Evolutionary conservation across 352 stramenopile genomes (phyloP).

Genomic region (Phytophthora cajani): DNA sequence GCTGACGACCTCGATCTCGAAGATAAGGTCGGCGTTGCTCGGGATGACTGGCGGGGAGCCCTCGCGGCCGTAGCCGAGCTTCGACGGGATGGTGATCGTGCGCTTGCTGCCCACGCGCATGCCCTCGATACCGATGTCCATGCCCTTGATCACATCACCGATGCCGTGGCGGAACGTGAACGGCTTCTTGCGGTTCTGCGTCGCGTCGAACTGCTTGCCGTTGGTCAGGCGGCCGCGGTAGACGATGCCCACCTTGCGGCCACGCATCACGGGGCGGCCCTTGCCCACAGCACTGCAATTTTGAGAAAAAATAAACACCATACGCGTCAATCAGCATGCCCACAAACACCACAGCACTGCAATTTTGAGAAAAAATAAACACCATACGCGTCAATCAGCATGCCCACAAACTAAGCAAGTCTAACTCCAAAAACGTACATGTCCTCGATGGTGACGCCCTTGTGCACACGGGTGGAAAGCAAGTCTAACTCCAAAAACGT

Average conservation of each 20-base stretch:
- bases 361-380: slow-evolving; percentile 14
- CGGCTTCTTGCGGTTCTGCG: slow-evolving; percentile 83
- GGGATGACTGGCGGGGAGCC: slow-evolving; percentile 87
- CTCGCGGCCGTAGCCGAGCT: slow-evolving; percentile 94
- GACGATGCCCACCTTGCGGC: slow-evolving; percentile 82
- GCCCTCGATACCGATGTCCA: slow-evolving; percentile 94
- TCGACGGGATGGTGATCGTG: slow-evolving; percentile 92
- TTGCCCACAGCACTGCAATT: slow-evolving; percentile 71
- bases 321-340: slow-evolving; percentile 12
- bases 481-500: slow-evolving; percentile 25
- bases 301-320: slow-evolving; percentile 9
- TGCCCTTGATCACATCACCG: slow-evolving; percentile 95
- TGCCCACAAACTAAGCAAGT: neutral
- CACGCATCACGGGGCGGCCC: slow-evolving; percentile 58
- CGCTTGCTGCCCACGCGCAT: slow-evolving; percentile 92
- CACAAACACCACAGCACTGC: slow-evolving; percentile 53
- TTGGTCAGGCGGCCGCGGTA: slow-evolving; percentile 85
- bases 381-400: slow-evolving; percentile 13
- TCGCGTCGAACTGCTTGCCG: slow-evolving; percentile 86
- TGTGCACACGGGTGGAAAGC: slow-evolving; percentile 55
- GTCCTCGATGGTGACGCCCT: slow-evolving; percentile 85
- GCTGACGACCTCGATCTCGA: slow-evolving; percentile 94
- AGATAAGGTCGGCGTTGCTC: slow-evolving; percentile 93
- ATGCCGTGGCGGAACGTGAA: slow-evolving; percentile 88
- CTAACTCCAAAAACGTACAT: slow-evolving; percentile 42